Evolutionary conservation across 805 yeast genomes (phyloP).

Genomic region (Candida easanensis): DNA sequence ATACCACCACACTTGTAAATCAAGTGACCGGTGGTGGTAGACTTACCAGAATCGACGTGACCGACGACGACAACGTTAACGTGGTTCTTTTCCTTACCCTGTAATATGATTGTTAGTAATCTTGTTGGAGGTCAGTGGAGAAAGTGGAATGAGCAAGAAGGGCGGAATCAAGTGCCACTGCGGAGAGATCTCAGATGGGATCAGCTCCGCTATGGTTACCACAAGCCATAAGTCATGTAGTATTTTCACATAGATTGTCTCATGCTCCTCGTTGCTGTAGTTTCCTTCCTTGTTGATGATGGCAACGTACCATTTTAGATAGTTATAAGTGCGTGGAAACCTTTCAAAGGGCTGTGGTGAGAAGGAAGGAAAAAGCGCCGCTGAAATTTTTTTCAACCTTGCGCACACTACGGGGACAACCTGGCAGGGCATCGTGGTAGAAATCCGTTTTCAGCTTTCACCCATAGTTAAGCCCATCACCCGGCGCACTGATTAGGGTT

Average conservation of each 20-base stretch:
- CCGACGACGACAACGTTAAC: conserved; percentile 99
- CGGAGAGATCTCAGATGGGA: neutral
- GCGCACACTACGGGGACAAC: neutral
- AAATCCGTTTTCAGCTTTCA: neutral
- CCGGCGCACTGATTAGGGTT: conserved; percentile 3
- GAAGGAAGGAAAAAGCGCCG: conserved; percentile 2
- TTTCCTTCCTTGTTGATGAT: neutral
- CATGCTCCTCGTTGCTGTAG: conserved; percentile 19
- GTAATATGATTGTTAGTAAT: conserved; percentile 22
- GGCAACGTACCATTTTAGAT: conserved; percentile 29
- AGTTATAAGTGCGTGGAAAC: conserved; percentile 2
- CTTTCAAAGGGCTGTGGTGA: neutral
- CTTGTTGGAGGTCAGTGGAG: too few species aligned
- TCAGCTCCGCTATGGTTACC: neutral
- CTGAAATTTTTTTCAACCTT: conserved; percentile 13
- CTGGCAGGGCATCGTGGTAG: neutral
- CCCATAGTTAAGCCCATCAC: neutral
- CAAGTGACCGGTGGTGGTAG: conserved; percentile 99
- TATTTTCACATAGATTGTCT: neutral
- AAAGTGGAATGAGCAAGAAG: neutral
- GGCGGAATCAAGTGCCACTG: neutral
- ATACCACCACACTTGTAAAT: conserved; percentile 99
- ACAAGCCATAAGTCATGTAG: neutral
- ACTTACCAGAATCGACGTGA: conserved; percentile 99
- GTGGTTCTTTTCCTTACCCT: conserved; percentile 97